phyloP scores from a whole-genome alignment of 148 eudicot genomes.

The Silene uniflora region DNA sequence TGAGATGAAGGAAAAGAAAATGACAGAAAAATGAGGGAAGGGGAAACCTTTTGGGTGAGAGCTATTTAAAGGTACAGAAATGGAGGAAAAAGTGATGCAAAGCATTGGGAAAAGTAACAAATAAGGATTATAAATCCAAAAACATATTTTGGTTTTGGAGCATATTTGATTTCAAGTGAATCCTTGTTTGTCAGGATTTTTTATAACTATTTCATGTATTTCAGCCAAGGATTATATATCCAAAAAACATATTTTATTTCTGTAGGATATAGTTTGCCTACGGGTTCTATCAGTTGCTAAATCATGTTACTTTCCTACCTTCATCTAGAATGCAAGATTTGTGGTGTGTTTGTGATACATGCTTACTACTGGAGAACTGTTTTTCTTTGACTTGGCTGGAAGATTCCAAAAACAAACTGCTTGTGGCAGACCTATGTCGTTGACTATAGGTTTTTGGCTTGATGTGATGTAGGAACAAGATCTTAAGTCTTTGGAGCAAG shows the following conservation, averaged over 20 bases:
- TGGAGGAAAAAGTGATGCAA: background rate
- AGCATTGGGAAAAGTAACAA: background rate
- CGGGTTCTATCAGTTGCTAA: background rate
- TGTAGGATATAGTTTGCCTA: background rate
- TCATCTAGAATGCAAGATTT: background rate
- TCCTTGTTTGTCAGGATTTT: background rate
- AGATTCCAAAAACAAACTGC: background rate
- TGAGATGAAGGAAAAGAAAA: background rate
- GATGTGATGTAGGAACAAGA: conserved; percentile 69
- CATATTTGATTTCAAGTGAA: background rate
- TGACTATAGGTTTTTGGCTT: conserved; percentile 17
- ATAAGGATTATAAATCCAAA: too few species aligned
- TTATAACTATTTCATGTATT: background rate
- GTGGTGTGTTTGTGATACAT: background rate
- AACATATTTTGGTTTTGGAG: too few species aligned
- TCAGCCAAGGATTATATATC: background rate
- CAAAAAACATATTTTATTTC: background rate
- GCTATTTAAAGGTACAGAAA: background rate
- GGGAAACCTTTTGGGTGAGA: background rate
- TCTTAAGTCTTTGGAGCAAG: conserved; percentile 86
- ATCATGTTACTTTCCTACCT: background rate
- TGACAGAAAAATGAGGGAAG: background rate
- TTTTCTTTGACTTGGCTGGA: conserved; percentile 7
- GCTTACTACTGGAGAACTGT: background rate
- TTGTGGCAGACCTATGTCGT: too few species aligned